Percentiles rank a stretch among this genome's conserved stretches.
phyloP scores from a whole-genome alignment of 139 green algal species.

The Protoeuglena noctilucae region DNA sequence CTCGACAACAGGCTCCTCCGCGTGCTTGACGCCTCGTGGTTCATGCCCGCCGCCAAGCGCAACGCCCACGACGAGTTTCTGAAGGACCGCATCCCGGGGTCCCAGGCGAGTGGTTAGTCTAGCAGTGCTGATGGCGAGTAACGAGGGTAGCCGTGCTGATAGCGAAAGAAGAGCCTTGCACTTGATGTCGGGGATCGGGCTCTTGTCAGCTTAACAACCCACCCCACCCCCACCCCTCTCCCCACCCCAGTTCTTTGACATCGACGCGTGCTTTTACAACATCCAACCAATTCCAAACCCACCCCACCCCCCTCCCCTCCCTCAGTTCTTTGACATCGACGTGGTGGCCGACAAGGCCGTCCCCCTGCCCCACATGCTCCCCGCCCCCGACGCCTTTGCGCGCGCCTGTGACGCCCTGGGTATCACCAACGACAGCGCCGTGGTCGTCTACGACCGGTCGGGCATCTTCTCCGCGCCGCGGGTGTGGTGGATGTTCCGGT shows the following conservation, averaged over 20 bases:
- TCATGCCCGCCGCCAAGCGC: slow-evolving; percentile 33
- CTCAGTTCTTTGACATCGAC: slow-evolving; percentile 15
- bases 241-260: slow-evolving; percentile 52
- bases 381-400: slow-evolving; percentile 38
- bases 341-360: slow-evolving; percentile 9
- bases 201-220: background rate
- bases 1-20: slow-evolving; percentile 22
- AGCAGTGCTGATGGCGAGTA: background rate
- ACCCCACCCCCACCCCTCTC: too few species aligned
- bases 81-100: slow-evolving; percentile 42
- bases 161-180: too few species aligned
- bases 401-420: slow-evolving; percentile 63
- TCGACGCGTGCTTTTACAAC: slow-evolving; percentile 21
- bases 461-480: slow-evolving; percentile 74
- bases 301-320: slow-evolving; percentile 1
- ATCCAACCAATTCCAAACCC: background rate
- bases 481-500: slow-evolving; percentile 79
- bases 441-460: slow-evolving; percentile 81
- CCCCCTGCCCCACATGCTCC: slow-evolving; percentile 69
- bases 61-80: slow-evolving; percentile 30
- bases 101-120: background rate
- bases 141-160: background rate
- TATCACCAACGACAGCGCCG: slow-evolving; percentile 32
- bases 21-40: slow-evolving; percentile 61
- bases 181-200: background rate